Conservation (phyloP, 1,139 yeast genomes). For the Yamadazyma atmosphaerica region DNA sequence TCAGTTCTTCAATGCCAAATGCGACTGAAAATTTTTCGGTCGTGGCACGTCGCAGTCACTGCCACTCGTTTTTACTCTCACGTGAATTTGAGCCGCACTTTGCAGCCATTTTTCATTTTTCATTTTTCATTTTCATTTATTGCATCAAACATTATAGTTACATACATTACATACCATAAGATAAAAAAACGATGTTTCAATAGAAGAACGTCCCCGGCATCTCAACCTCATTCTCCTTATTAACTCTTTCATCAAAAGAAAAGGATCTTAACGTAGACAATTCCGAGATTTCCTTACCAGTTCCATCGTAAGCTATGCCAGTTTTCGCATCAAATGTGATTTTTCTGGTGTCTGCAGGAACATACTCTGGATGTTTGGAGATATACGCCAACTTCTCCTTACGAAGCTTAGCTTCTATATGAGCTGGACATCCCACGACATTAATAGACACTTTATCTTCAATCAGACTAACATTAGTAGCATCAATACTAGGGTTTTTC, state of each 20-base stretch:
- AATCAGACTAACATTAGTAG: background rate
- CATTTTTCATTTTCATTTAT: too few species aligned
- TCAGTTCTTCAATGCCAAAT: constrained; percentile 4
- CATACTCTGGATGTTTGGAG: constrained; percentile 12
- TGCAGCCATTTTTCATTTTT: background rate
- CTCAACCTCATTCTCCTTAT: constrained; percentile 9
- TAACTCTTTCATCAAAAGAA: constrained; percentile 12
- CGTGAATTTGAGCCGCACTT: background rate
- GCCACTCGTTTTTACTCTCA: background rate
- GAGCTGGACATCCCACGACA: constrained; percentile 18
- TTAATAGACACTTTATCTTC: constrained; percentile 11
- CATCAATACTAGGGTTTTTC: background rate
- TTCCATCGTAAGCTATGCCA: constrained; percentile 26
- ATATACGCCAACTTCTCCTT: constrained; percentile 13
- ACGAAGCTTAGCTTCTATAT: constrained; percentile 8
- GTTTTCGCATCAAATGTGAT: constrained; percentile 25
- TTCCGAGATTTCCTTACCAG: constrained; percentile 16
- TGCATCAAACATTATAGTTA: constrained; percentile 1
- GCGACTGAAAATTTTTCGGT: constrained; percentile 18
- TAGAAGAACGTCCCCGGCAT: constrained; percentile 20
- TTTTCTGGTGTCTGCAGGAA: constrained; percentile 18
- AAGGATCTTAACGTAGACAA: constrained; percentile 15
- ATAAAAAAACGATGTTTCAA: constrained; percentile 5
- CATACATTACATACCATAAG: background rate
- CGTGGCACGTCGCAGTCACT: constrained; percentile 7